phyloP scores from a whole-genome alignment of 31 red algal species.

The Odonthalia washingtoniensis region DNA sequence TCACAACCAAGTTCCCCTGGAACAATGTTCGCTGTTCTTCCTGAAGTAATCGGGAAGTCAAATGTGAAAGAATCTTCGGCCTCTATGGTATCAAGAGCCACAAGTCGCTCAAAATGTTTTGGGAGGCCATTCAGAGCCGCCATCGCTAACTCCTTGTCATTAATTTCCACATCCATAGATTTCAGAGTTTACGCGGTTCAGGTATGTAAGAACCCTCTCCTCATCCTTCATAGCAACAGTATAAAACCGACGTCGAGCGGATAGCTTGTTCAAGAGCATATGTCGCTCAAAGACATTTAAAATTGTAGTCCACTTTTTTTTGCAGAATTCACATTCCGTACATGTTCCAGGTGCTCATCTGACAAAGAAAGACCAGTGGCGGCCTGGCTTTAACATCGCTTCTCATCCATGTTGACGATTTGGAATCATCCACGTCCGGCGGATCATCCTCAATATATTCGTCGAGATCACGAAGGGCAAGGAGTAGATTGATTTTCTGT shows the following conservation, averaged over 20 bases:
- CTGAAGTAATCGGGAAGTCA: constrained; percentile 13
- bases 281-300: constrained; percentile 6
- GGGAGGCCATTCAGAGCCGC: not conserved
- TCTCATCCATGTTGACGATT: no score
- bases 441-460: no score
- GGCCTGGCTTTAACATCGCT: constrained; percentile 11
- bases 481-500: no score
- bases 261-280: constrained; percentile 4
- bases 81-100: not conserved
- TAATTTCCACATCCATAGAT: constrained; percentile 1
- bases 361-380: constrained; percentile 23
- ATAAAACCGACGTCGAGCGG: constrained; percentile 19
- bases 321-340: constrained; percentile 14
- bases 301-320: constrained; percentile 27
- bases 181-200: constrained; percentile 8
- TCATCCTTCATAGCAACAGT: constrained; percentile 31
- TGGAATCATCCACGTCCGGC: no score
- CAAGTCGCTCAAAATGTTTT: not conserved
- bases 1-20: not conserved
- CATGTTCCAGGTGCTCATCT: constrained; percentile 43
- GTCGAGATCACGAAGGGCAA: no score
- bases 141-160: not conserved
- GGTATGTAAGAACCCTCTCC: constrained; percentile 26
- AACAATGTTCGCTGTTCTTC: constrained; percentile 7
- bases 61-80: constrained; percentile 28